Base-by-base conservation (phyloP, 1,284 basidiomycete species). In the Ceratobasidium sp. region DNA sequence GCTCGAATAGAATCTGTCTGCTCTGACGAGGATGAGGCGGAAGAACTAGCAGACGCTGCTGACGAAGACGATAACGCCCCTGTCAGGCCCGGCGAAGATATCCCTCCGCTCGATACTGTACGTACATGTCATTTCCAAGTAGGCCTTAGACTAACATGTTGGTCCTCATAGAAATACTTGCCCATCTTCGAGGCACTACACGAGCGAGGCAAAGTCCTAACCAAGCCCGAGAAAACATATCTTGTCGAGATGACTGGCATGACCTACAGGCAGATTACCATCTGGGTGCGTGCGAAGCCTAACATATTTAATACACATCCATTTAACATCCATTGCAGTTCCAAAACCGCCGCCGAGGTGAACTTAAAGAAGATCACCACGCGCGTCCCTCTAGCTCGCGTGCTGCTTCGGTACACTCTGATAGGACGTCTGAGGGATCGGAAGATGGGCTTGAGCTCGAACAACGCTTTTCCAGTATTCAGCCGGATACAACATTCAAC, bases 241-340 rank as follows among this genome's bases (percentile, higher is more conserved):
- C 73, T 73, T 5, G 59, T 73, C 21, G 54, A 73, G 35, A 63
- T 59, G 50, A 75, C 74, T 2, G 67, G 73, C 4, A 62, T 75
- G 41, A 73, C 74, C 6, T 75, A 75, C 38, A 58, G 74, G 13
- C 73, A 75, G 52, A 73, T 75, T 55, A 73, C 73, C 13, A 72
- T 75, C 30, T 75, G 74, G 74, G 74, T 75, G 57, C 43, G 69
- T 59, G 23, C 32, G 35, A 13, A 9, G 11, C 32, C 5, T 38
- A 14, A 21, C 1, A n/a, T 28, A 18, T 47, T 26, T 58, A 32
- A 21, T 43, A n/a, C 13, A 30, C 28, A 26, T 28, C 54, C 16
- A 18, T 58, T 23, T 55, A 38, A 38, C 35, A 38, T 11, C 35
- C 35, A 38, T 4, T 11, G 2, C n/a, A 59, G 67, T 70, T 70